Conservation (phyloP, 2,329 filamentous ascomycete species). For the Colletotrichum sp. region DNA sequence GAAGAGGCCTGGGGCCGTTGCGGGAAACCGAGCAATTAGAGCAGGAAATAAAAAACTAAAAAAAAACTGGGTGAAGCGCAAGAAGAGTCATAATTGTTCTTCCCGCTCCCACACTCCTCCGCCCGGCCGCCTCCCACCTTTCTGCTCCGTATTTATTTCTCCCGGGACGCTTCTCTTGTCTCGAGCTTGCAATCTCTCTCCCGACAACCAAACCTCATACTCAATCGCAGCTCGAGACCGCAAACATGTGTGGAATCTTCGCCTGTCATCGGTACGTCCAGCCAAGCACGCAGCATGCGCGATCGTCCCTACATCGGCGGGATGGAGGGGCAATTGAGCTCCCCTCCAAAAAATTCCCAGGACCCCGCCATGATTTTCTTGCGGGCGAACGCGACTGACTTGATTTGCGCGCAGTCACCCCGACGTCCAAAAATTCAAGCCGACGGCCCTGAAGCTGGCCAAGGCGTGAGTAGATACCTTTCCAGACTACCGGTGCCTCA, state of each 20-base stretch:
- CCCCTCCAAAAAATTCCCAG: constrained; percentile 25
- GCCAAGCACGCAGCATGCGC: neutral
- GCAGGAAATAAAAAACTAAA: neutral
- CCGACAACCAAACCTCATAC: neutral
- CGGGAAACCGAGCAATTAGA: neutral
- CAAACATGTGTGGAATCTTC: constrained; percentile 95
- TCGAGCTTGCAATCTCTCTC: neutral
- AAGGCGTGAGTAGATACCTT: constrained; percentile 75
- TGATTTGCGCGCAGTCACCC: constrained; percentile 68
- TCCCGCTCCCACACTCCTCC: constrained; percentile 7
- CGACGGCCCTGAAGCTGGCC: constrained; percentile 87
- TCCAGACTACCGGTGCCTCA: constrained; percentile 23
- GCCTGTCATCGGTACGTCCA: constrained; percentile 83
- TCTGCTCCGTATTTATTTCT: constrained; percentile 19
- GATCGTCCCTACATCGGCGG: constrained; percentile 16
- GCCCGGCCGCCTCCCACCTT: neutral
- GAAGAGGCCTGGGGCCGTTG: constrained; percentile 4
- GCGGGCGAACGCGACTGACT: constrained; percentile 24
- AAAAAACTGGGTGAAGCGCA: constrained; percentile 20
- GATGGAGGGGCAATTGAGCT: constrained; percentile 41
- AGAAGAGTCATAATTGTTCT: constrained; percentile 20
- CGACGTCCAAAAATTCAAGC: constrained; percentile 96
- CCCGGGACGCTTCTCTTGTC: neutral
- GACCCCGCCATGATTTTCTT: constrained; percentile 33
- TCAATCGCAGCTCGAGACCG: constrained; percentile 27